phyloP scores from a whole-genome alignment of 2,329 filamentous ascomycete genomes.

The Colletotrichum tropicicola region DNA sequence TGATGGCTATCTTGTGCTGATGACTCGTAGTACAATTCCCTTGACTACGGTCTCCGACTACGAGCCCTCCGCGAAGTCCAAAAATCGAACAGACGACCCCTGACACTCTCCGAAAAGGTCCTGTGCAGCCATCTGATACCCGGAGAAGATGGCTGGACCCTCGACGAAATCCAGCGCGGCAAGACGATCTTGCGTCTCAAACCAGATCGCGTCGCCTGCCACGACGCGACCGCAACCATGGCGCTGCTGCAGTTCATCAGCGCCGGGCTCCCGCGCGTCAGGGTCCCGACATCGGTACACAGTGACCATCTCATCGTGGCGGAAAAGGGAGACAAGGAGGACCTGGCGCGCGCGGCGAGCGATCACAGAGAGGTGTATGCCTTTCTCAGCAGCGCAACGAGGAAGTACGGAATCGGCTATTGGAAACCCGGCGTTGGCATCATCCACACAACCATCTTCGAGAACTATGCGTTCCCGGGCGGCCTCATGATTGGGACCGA shows the following conservation, averaged over 20 bases:
- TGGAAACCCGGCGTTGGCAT: constrained; percentile 48
- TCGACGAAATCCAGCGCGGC: constrained; percentile 43
- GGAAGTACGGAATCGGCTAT: constrained; percentile 55
- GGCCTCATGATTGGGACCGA: constrained; percentile 46
- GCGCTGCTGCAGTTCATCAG: constrained; percentile 52
- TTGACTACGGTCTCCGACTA: constrained; percentile 32
- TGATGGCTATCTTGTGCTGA: not conserved
- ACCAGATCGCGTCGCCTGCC: constrained; percentile 50
- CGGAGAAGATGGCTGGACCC: constrained; percentile 34
- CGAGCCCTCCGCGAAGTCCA: constrained; percentile 30
- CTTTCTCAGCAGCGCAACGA: constrained; percentile 47
- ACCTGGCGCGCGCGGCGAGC: constrained; percentile 36
- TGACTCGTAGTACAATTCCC: constrained; percentile 16
- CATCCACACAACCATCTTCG: constrained; percentile 49
- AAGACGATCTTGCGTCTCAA: constrained; percentile 46
- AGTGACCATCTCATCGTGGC: constrained; percentile 47
- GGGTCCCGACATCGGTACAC: constrained; percentile 48
- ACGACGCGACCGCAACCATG: constrained; percentile 53
- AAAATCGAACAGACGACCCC: constrained; percentile 35
- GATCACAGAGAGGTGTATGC: constrained; percentile 48
- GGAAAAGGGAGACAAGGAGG: constrained; percentile 41
- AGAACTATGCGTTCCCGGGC: constrained; percentile 48
- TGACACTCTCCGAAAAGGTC: constrained; percentile 48
- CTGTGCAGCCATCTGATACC: constrained; percentile 47
- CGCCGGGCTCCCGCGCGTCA: constrained; percentile 46